Evolutionary conservation across 2,329 filamentous ascomycete species (phyloP).

Genomic region (Didymella segeticola): DNA sequence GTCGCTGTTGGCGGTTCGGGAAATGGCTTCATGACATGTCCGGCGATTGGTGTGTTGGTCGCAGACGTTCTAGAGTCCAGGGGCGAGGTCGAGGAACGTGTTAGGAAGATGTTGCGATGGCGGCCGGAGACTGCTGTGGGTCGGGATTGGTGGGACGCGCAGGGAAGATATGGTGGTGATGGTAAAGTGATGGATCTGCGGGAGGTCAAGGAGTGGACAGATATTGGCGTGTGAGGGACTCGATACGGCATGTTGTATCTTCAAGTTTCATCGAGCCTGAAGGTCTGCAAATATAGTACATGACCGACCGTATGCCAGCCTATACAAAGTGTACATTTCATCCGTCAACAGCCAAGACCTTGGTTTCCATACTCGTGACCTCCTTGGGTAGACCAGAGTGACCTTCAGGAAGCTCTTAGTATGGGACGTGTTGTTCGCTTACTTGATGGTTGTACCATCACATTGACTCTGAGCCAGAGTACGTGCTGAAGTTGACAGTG

Average conservation of each 20-base stretch:
- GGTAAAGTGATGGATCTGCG: constrained; percentile 59
- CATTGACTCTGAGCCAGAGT: constrained; percentile 23
- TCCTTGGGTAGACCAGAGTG: constrained; percentile 46
- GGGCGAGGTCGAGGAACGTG: constrained; percentile 50
- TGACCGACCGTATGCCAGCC: too few relatives aligned
- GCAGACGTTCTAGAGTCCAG: constrained; percentile 54
- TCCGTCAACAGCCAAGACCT: too few relatives aligned
- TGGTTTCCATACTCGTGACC: too few relatives aligned
- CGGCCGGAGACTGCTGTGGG: constrained; percentile 57
- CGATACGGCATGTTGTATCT: not conserved
- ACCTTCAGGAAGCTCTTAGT: constrained; percentile 53
- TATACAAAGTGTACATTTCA: too few relatives aligned
- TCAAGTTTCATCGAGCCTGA: not conserved
- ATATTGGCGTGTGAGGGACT: constrained; percentile 5
- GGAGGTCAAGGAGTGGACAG: constrained; percentile 42
- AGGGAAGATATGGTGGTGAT: constrained; percentile 57
- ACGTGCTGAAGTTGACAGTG: constrained; percentile 39
- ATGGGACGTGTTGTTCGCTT: constrained; percentile 50
- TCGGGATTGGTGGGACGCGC: constrained; percentile 57
- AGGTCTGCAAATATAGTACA: too few relatives aligned
- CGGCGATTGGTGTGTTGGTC: constrained; percentile 59
- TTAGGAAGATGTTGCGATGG: constrained; percentile 58
- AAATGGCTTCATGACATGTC: constrained; percentile 62
- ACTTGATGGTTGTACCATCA: constrained; percentile 24
- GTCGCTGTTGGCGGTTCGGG: constrained; percentile 61